phyloP scores from a whole-genome alignment of 2,329 filamentous ascomycete species.

The Coniochaeta prunicola region DNA sequence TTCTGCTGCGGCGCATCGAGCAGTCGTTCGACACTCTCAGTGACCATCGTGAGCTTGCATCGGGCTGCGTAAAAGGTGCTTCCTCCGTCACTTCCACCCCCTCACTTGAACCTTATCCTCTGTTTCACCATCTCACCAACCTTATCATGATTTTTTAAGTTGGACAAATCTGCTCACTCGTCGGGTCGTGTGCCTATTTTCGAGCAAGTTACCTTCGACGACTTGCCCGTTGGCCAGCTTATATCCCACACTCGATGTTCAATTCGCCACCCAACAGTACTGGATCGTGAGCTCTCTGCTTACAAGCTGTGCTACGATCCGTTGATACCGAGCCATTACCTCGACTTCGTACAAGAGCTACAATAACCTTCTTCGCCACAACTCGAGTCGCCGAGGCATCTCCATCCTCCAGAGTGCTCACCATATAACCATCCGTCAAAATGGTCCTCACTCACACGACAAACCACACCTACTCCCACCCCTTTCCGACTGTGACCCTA shows the following conservation, averaged over 20 bases:
- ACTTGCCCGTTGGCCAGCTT: neutral
- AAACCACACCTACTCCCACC: slow-evolving; percentile 69
- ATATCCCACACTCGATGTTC: neutral
- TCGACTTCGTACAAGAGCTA: neutral
- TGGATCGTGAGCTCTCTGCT: slow-evolving; percentile 3
- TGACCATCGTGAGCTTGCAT: neutral
- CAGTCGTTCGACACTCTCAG: neutral
- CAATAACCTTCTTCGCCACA: neutral
- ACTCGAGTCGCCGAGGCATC: neutral
- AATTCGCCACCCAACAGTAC: neutral
- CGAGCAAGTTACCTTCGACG: neutral
- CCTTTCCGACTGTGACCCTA: slow-evolving; percentile 77
- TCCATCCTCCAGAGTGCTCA: neutral
- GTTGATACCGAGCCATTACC: neutral
- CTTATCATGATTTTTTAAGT: neutral
- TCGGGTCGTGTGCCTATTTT: neutral
- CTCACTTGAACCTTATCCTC: neutral
- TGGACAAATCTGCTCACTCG: neutral
- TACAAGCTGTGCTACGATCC: neutral
- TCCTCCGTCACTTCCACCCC: neutral
- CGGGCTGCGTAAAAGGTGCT: neutral
- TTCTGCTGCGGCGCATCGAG: neutral
- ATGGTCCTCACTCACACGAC: slow-evolving; percentile 60
- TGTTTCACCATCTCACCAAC: neutral
- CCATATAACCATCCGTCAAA: slow-evolving; percentile 21